These are phyloP conservation scores for Prunella vulgaris DNA, from an alignment of 257 asterid species.

Conservation along the genomic window DNA sequence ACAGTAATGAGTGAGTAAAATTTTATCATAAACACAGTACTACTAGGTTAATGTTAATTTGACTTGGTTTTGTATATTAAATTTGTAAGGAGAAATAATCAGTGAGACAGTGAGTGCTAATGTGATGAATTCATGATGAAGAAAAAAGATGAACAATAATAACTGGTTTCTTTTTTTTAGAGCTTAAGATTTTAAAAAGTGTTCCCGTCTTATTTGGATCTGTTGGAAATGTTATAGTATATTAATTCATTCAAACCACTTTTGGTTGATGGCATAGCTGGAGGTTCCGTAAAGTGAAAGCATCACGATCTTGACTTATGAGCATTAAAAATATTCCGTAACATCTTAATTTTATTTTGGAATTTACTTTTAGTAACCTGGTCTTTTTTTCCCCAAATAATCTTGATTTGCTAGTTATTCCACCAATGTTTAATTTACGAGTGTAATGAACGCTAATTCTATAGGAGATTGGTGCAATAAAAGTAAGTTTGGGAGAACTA, in stretches of 20 bases:
- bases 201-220: not conserved
- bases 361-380: not conserved
- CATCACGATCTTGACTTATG: not conserved
- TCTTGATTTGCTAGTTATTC: not conserved
- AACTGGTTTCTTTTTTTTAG: not conserved
- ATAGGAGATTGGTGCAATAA: not conserved
- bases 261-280: not conserved
- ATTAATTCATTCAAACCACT: not conserved
- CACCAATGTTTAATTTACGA: not conserved
- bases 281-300: conserved; percentile 4
- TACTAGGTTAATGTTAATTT: not conserved
- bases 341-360: not conserved
- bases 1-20: not conserved
- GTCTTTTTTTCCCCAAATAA: not conserved
- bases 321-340: not conserved
- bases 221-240: not conserved
- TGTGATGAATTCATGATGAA: not conserved
- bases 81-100: not conserved
- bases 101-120: too few species aligned
- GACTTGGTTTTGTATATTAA: conserved; percentile 1
- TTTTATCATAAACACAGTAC: too few species aligned
- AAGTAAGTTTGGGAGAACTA: not conserved
- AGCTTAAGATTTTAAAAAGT: not conserved
- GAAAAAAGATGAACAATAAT: not conserved
- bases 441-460: not conserved